Base-by-base conservation (phyloP, 75 land plant species). In the Selaginella tamariscina region DNA sequence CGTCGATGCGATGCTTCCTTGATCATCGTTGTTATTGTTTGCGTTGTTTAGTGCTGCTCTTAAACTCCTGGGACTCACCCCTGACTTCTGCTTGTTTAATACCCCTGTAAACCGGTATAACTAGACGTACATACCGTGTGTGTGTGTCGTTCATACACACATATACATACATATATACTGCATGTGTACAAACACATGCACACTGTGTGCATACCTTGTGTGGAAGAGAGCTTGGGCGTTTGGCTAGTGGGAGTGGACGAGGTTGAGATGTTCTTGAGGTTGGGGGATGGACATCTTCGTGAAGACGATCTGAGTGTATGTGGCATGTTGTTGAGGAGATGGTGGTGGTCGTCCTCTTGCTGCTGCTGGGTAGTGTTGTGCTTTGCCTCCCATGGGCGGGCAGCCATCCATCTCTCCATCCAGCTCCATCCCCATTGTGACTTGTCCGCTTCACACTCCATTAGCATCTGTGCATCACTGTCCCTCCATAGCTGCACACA, bases 351-450 rank as follows among this genome's bases (percentile, higher is more conserved):
- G 5, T 39, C 11, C 15, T 39, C 11, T 15, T 39, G 49, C 49
- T 39, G 49, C 49, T 39, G 49, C 49, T 39, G 49, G 11, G 5
- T 5, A 5, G 5, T 5, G 49, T 39, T 5, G 11, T 39, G 49
- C 15, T 39, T 39, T 65, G 66, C 83, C 68, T 89, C 94, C 90
- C 94, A 86, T 57, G 94, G 90, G 33, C 85, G 70, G 2, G 91
- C 91, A 26, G 96, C 91, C 96, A 93, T 93, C 98, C 98, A 93
- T 22, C 96, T 77, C 69, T 93, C 98, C 68, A 93, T 65, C 98
- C 98, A 93, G 75, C 86, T 93, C 98, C 98, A 93, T 24, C 98
- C 98, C 91, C 96, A 93, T 32, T 80, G 84, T 24, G 94, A 94
- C 66, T 88, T 91, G 74, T 80, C 75, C 27, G 97, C 83, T 66